Percentiles rank a stretch among this genome's conserved stretches.
These are phyloP conservation scores for Thymus quinquecostatus DNA, from an alignment of 257 asterid species.

Conservation along the genomic window DNA sequence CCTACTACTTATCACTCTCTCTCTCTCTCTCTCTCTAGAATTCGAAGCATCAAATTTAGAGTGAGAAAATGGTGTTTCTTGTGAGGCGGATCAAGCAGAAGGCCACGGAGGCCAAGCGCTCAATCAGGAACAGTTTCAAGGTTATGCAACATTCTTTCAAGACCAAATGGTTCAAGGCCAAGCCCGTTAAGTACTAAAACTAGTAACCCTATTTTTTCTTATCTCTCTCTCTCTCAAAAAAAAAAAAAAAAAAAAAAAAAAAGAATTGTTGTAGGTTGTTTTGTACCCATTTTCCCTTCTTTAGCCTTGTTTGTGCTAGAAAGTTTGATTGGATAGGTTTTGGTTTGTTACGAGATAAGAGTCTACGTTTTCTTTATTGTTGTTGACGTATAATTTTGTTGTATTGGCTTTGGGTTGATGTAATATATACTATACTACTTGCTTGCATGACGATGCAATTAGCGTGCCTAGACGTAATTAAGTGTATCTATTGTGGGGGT, in stretches of 20 bases:
- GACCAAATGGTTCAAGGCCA: constrained; percentile 71
- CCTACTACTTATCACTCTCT: too few relatives aligned
- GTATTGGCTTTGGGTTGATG: not conserved
- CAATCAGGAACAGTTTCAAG: constrained; percentile 57
- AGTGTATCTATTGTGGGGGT: too few relatives aligned
- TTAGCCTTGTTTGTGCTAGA: not conserved
- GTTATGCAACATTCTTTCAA: constrained; percentile 57
- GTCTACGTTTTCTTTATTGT: not conserved
- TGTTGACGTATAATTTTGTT: not conserved
- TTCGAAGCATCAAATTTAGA: not conserved
- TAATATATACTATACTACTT: too few relatives aligned
- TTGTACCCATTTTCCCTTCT: too few relatives aligned
- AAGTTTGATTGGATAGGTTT: not conserved
- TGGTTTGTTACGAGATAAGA: too few relatives aligned
- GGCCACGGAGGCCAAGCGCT: constrained; percentile 38
- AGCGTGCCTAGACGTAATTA: too few relatives aligned
- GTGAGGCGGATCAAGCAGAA: constrained; percentile 61
- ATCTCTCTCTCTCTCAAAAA: too few relatives aligned
- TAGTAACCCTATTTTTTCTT: not conserved
- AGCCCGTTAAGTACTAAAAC: constrained; percentile 40
- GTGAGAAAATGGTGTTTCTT: constrained; percentile 48
- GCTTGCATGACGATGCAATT: too few relatives aligned
- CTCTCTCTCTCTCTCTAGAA: constrained; percentile 9
- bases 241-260: too few relatives aligned
- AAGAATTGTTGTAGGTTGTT: too few relatives aligned